Base-by-base conservation (phyloP, 768 basidiomycete species). In the Lenzites betulinus region DNA sequence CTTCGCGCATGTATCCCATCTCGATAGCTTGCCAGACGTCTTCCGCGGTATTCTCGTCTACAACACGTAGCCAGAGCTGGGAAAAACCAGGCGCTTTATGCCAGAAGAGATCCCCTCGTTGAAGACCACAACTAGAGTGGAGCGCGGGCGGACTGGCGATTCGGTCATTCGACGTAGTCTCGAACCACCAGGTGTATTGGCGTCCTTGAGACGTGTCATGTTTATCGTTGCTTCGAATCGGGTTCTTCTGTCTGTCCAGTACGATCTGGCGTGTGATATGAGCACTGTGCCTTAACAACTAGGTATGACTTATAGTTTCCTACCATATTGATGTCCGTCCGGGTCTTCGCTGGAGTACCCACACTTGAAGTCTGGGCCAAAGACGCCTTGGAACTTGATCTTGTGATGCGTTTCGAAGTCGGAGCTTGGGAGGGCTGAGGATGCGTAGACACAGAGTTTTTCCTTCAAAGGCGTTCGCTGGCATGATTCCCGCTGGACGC, bases 101-200 rank as follows among this genome's bases (percentile, higher is more conserved):
- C 35, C 35, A 41, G 23, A 52, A 52, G 6, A 52, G 35, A 26
- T 52, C 51, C 3, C 51, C 51, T 1, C 20, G n/a, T 22, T 52
- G 51, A 1, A 52, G 38, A 38, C 51, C 51, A 18, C 51, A 52
- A 5, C 13, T 26, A 1, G 36, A 18, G 23, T 25, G 35, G 38
- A 52, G 36, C 3, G n/a, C 16, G 8, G 51, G 51, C 20, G 51
- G 51, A 2, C 16, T 18, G 23, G 23, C 22, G 3, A 52, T 39
- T 25, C 25, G 13, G 7, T 22, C 18, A 13, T 38, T 16, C 9
- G 51, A 52, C n/a, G 18, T 18, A 7, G 51, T 52, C 18, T 52
- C n/a, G 38, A 52, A 52, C 51, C 51, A 52, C 23, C 38, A 52
- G 13, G 51, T 52, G 23, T 51, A 51, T 30, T 48, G 46, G 4